These are phyloP conservation scores for Wickerhamiella kurtzmanii DNA, from an alignment of 805 yeast species.

Conservation along the genomic window DNA sequence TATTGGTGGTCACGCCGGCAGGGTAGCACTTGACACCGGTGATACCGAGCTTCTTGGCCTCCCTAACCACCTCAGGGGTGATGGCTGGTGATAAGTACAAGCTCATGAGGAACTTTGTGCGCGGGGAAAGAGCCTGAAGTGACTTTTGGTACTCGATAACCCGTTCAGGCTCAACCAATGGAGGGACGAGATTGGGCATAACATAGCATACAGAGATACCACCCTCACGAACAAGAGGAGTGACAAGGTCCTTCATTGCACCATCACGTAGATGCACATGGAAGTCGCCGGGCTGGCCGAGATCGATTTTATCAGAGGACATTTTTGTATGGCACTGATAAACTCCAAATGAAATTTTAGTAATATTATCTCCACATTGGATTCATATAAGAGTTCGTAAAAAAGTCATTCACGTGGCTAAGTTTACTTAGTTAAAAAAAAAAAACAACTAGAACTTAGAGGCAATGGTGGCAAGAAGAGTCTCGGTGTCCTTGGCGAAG, in stretches of 20 bases:
- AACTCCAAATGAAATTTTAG: background rate
- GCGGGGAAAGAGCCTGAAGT: constrained; percentile 54
- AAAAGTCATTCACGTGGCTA: too few relatives aligned
- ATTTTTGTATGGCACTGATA: too few relatives aligned
- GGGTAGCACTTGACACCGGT: constrained; percentile 95
- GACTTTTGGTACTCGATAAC: constrained; percentile 56
- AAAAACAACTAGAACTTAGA: constrained; percentile 13
- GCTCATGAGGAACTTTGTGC: constrained; percentile 83
- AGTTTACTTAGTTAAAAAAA: background rate
- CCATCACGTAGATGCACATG: constrained; percentile 96
- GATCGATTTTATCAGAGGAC: constrained; percentile 15
- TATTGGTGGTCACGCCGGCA: constrained; percentile 98
- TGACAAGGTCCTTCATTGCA: constrained; percentile 75
- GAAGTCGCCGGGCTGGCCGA: constrained; percentile 46
- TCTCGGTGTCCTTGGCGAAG: constrained; percentile 84
- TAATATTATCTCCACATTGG: background rate
- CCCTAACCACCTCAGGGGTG: constrained; percentile 72
- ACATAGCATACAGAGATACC: constrained; percentile 85
- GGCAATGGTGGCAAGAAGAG: constrained; percentile 32
- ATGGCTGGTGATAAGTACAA: constrained; percentile 65
- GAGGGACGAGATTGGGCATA: constrained; percentile 95
- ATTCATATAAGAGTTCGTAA: too few relatives aligned
- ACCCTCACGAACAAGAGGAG: constrained; percentile 83
- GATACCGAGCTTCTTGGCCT: constrained; percentile 59
- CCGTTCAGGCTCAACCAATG: constrained; percentile 61